Evolutionary conservation across 2,329 filamentous ascomycete species (phyloP), one percentile per base, ranked within the genome.

Genomic region (Chaetomiaceae sp.): DNA sequence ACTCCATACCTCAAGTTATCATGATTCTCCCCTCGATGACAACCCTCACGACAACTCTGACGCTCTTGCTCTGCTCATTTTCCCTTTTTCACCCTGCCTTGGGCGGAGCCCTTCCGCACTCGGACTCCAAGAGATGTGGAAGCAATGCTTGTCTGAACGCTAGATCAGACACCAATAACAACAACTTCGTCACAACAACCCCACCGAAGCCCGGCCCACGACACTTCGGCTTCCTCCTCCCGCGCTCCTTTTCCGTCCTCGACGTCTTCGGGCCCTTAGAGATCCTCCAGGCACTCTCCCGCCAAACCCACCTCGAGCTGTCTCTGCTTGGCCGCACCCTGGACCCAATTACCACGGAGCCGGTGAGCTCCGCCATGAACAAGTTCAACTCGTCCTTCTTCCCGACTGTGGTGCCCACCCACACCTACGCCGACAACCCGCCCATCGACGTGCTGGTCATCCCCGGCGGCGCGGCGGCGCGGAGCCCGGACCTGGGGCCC

Each of bases 381-480:
- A 51, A 55, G 21, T 58, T 58, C 59, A 66, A 66, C 57, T 66
- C 65, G 35, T 63, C 60, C 53, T 70, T 72, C 55, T 68, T 62
- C 43, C 65, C 71, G 14, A 48, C 51, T 19, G 51, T 74, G 13
- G 52, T 64, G 16, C 69, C 73, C 17, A 76, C 73, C 2, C 67
- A 70, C 60, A 85, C 81, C 0, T 82, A 82, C 59, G 70, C 66
- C 38, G 65, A 70, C 4, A 70, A 73, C 2, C 75, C 76, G 1
- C 70, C 71, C n/a, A 65, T 85, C 4, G 81, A 86, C 39, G 77
- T 86, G 4, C 70, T 88, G 17, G 64, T 89, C n/a, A 66, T 88
- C 7, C 85, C 85, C 0, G 84, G 85, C 2, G 83, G 85, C 0
- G 47, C 68, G 0, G 83, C 83, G 0, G 70, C 68, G 0, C 65